Conservation (phyloP, 2,329 filamentous ascomycete species). For the Alternaria arborescens region DNA sequence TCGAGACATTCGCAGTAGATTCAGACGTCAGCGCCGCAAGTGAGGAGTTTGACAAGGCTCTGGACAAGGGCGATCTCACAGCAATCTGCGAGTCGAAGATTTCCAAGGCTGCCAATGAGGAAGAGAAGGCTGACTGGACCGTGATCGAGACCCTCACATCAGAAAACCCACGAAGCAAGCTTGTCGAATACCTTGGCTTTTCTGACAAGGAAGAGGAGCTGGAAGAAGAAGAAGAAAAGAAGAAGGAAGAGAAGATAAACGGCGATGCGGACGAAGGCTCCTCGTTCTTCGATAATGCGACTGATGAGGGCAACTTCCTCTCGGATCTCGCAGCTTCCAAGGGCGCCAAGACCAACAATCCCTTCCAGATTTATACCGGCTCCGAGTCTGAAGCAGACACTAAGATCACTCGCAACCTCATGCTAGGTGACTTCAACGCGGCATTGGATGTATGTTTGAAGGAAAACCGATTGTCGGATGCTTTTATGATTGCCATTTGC, state of each 20-base stretch:
- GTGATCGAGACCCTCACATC: constrained; percentile 90
- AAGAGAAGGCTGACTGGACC: constrained; percentile 95
- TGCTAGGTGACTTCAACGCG: constrained; percentile 89
- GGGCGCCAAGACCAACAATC: constrained; percentile 90
- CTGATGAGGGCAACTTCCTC: constrained; percentile 81
- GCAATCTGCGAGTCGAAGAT: constrained; percentile 83
- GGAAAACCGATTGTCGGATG: constrained; percentile 91
- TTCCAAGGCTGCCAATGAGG: constrained; percentile 77
- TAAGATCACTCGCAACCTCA: constrained; percentile 83
- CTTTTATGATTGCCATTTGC: constrained; percentile 97
- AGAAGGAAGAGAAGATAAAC: constrained; percentile 56
- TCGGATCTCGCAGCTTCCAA: constrained; percentile 86
- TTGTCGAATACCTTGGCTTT: constrained; percentile 92
- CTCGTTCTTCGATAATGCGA: constrained; percentile 80
- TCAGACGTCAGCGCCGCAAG: constrained; percentile 83
- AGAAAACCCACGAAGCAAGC: constrained; percentile 82
- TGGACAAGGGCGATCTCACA: constrained; percentile 79
- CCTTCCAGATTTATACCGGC: constrained; percentile 87
- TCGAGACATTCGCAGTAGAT: constrained; percentile 89
- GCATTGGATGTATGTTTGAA: constrained; percentile 88
- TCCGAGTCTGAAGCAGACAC: constrained; percentile 86
- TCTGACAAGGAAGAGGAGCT: constrained; percentile 61
- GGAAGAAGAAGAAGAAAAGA: constrained; percentile 29
- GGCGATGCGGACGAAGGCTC: constrained; percentile 59
- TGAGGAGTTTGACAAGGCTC: constrained; percentile 83